Evolutionary conservation across 768 basidiomycete genomes (phyloP).

Genomic region (Boletus subparvulus): DNA sequence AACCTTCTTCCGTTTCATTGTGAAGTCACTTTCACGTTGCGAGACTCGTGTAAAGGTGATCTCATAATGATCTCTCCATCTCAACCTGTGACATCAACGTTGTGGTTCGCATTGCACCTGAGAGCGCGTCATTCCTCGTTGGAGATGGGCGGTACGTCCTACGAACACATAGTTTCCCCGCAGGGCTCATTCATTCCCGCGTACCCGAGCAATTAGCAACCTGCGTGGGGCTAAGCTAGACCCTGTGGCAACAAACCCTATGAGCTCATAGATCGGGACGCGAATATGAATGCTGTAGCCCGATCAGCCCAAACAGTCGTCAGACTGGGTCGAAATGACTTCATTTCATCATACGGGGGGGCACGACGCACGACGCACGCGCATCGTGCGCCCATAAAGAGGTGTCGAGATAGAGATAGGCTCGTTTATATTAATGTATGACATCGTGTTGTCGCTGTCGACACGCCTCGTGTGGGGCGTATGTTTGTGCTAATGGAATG

Average conservation of each 20-base stretch:
- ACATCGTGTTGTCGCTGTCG: conserved; percentile 2
- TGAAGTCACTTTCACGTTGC: conserved; percentile 18
- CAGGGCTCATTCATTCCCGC: conserved; percentile 16
- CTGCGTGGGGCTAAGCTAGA: background rate
- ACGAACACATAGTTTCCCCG: conserved; percentile 7
- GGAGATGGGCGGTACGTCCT: background rate
- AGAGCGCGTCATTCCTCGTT: conserved; percentile 1
- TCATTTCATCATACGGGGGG: conserved; percentile 6
- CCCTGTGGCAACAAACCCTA: conserved; percentile 15
- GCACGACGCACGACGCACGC: background rate
- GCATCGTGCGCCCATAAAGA: background rate
- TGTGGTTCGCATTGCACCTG: background rate
- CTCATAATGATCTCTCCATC: background rate
- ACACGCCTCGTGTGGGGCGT: conserved; percentile 17
- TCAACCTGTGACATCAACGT: conserved; percentile 17
- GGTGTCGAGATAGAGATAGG: conserved; percentile 10
- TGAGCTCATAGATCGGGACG: conserved; percentile 21
- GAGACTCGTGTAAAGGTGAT: conserved; percentile 3
- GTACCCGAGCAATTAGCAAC: conserved; percentile 5
- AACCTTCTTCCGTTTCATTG: conserved; percentile 3
- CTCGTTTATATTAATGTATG: background rate
- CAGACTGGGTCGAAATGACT: background rate
- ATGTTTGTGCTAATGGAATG: conserved; percentile 2
- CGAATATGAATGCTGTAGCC: background rate
- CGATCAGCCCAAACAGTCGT: conserved; percentile 6